Evolutionary conservation across 176 grass and related monocot species (phyloP).

Genomic region (Triticum timopheevii): DNA sequence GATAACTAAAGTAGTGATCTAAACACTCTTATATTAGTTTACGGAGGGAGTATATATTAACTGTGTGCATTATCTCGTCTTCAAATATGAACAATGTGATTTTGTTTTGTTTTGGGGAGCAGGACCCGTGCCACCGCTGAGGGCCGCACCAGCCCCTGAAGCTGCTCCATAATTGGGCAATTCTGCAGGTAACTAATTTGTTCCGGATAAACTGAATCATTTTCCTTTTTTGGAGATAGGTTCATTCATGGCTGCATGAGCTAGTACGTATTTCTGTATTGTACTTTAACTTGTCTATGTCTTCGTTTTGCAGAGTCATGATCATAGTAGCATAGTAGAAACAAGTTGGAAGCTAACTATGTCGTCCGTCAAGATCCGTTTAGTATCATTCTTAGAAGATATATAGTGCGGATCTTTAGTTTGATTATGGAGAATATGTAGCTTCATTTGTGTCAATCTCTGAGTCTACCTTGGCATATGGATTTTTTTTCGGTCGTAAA

Average conservation of each 20-base stretch:
- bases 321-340: background rate
- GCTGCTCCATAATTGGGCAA: background rate
- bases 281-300: background rate
- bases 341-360: background rate
- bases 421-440: too few species aligned
- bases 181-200: background rate
- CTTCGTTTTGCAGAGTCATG: background rate
- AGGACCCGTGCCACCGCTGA: background rate
- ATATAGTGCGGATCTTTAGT: background rate
- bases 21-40: too few species aligned
- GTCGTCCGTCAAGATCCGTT: background rate
- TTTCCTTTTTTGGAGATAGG: background rate
- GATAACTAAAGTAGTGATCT: too few species aligned
- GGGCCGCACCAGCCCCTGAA: background rate
- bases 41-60: too few species aligned
- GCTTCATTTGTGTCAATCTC: too few species aligned
- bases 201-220: background rate
- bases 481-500: too few species aligned
- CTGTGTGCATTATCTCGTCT: background rate
- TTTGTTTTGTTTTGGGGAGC: background rate
- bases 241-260: background rate
- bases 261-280: background rate
- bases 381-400: background rate
- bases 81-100: background rate
- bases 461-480: too few species aligned